Evolutionary conservation across 176 grass and related monocot species (phyloP), one percentile per base, ranked within the genome.

Genomic region (bread wheat (Triticum aestivum)): DNA sequence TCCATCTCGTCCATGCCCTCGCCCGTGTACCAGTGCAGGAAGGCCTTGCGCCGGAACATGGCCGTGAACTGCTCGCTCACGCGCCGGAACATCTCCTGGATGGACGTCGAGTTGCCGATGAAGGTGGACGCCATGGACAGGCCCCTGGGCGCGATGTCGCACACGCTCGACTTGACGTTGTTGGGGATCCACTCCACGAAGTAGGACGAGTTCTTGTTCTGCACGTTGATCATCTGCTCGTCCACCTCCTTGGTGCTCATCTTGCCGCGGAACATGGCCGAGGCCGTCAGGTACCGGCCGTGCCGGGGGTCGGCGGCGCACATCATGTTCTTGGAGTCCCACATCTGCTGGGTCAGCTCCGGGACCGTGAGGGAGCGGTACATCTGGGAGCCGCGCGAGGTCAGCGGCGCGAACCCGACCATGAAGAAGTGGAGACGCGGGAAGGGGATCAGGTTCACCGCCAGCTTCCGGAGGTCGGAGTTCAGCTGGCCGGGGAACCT

Each of bases 301-400:
- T 93, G 91, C n/a, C 91, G 91, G 0, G 91, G 91, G 75, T 99
- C 97, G 0, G 97, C 94, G 1, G 92, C 94, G 1, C 97, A 99
- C 97, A 98, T 98, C 96, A 99, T 99, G 88, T 99, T 99, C 92
- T 99, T 99, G 32, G 97, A 52, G 6, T 99, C 97, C 93, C 97
- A 99, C 97, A 99, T 99, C 82, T 99, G 94, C 82, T 96, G 97
- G 61, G 92, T 99, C 6, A 99, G 92, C 92, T 96, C 94, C 0
- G 94, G 97, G 20, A 99, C 97, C 3, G 97, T 94, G 17, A 96
- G 90, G 45, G 97, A 82, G 0, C 92, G 86, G 85, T 98, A 96
- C 85, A 91, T 90, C 86, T 98, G 96, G 27, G 96, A 96, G 6
- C 91, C 91, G 21, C 91, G 91, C 21, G 91, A 93, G 79, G 88